Conservation (phyloP, 495 filamentous ascomycete species). For the Annulohypoxylon bovei region DNA sequence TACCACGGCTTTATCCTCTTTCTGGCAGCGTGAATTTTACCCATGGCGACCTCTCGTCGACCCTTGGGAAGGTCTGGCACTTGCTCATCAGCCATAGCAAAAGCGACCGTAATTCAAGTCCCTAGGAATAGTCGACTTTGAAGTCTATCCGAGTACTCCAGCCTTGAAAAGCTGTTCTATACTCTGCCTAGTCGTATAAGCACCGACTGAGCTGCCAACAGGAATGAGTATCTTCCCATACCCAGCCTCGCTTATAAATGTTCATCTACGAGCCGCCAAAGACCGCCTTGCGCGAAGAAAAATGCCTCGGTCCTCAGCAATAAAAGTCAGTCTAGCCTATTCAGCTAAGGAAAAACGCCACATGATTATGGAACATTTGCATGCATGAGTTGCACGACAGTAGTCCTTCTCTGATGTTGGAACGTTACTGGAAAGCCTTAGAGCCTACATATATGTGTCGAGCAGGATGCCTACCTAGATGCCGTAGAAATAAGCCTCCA, state of each 20-base stretch:
- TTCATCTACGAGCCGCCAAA: not conserved
- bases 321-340: not conserved
- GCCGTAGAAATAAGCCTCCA: not conserved
- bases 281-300: not conserved
- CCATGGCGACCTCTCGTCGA: not conserved
- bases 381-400: not conserved
- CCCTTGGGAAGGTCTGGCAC: not conserved
- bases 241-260: not conserved
- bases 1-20: conserved; percentile 12
- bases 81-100: not conserved
- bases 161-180: not conserved
- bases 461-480: too few relatives aligned
- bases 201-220: not conserved
- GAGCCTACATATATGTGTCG: not conserved
- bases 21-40: not conserved
- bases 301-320: not conserved
- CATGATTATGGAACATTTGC: not conserved
- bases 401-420: not conserved
- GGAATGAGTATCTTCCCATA: not conserved
- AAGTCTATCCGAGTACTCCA: not conserved
- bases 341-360: not conserved
- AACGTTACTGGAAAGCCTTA: not conserved
- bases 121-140: not conserved
- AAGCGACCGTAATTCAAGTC: not conserved
- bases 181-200: not conserved